Percentiles rank a stretch among this genome's conserved stretches.
These are phyloP conservation scores for Nakaseomyces nivariensis DNA, from an alignment of 1,139 yeast genomes.

Conservation along the genomic window DNA sequence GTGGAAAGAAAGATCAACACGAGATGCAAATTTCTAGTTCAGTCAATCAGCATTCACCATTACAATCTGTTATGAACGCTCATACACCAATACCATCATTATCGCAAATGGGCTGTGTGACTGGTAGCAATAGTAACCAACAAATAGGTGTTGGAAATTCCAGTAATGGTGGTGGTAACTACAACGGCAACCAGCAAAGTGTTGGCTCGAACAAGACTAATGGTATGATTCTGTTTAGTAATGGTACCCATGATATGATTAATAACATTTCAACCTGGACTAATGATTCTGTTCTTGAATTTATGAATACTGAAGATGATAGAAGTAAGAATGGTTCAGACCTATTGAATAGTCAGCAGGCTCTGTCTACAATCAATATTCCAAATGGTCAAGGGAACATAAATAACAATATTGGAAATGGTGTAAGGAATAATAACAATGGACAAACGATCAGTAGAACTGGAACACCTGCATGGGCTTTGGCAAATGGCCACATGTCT, in stretches of 20 bases:
- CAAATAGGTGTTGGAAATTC: background rate
- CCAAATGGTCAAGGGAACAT: background rate
- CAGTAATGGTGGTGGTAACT: background rate
- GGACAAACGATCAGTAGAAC: background rate
- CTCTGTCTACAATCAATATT: conserved; percentile 1
- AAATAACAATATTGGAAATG: background rate
- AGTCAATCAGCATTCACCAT: background rate
- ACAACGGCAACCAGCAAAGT: background rate
- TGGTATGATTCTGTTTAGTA: conserved; percentile 33
- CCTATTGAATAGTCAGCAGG: conserved; percentile 4
- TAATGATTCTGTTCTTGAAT: conserved; percentile 20
- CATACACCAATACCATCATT: background rate
- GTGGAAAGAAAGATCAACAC: background rate
- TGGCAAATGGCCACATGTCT: conserved; percentile 1
- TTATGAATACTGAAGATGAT: conserved; percentile 10
- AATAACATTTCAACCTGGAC: conserved; percentile 55
- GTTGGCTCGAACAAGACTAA: conserved; percentile 3
- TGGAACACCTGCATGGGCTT: conserved; percentile 1
- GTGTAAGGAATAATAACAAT: background rate
- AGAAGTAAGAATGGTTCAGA: background rate
- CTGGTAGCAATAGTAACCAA: background rate
- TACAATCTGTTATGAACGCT: background rate
- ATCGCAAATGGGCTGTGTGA: background rate
- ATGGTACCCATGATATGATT: conserved; percentile 49
- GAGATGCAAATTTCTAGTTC: background rate